These are phyloP conservation scores for Penicillium sp. DNA, from an alignment of 2,329 filamentous ascomycete species.

Conservation along the genomic window DNA sequence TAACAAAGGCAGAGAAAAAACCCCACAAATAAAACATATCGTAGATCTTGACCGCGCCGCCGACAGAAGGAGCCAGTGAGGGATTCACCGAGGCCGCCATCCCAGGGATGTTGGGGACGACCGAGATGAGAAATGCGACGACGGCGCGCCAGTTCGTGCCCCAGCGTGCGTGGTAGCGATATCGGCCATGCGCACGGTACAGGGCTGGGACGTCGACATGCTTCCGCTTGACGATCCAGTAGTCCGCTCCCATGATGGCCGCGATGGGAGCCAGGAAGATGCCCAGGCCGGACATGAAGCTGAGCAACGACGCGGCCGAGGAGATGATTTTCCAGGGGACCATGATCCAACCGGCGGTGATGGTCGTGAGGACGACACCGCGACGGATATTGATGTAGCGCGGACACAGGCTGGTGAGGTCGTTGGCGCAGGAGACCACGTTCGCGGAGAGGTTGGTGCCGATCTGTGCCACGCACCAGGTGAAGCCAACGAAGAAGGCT, in stretches of 20 bases:
- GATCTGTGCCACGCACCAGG: slow-evolving; percentile 69
- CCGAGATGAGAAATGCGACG: slow-evolving; percentile 33
- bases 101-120: slow-evolving; percentile 28
- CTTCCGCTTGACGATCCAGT: slow-evolving; percentile 34
- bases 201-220: slow-evolving; percentile 41
- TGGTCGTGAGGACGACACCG: slow-evolving; percentile 38
- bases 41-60: too few species aligned
- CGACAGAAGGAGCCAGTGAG: too few species aligned
- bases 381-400: slow-evolving; percentile 76
- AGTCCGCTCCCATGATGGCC: slow-evolving; percentile 40
- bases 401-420: slow-evolving; percentile 70
- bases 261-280: slow-evolving; percentile 42
- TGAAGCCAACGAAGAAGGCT: slow-evolving; percentile 62
- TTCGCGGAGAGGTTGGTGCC: slow-evolving; percentile 82
- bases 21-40: too few species aligned
- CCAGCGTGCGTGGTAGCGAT: slow-evolving; percentile 3
- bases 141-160: slow-evolving; percentile 34
- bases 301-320: slow-evolving; percentile 39
- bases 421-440: slow-evolving; percentile 71
- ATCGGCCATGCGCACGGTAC: slow-evolving; percentile 21
- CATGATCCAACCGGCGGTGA: slow-evolving; percentile 16
- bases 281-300: slow-evolving; percentile 41
- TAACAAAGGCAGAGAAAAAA: too few species aligned
- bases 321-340: slow-evolving; percentile 44
- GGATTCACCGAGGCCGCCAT: slow-evolving; percentile 18